Base-by-base conservation (phyloP, 1,139 yeast species). In the Kodamaea anthophila region DNA sequence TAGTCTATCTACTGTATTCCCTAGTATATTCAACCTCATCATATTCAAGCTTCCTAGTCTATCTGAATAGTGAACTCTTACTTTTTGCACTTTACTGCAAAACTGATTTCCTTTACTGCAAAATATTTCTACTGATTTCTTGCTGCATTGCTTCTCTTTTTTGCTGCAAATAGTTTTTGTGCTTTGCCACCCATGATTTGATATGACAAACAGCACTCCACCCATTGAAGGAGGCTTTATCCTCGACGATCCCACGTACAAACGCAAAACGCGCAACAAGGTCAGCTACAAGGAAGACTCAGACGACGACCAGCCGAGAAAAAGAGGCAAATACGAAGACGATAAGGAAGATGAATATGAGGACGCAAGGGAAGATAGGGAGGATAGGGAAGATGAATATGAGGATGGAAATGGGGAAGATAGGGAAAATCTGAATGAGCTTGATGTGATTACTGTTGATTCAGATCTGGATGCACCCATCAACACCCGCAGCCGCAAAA, bases 161-260 rank as follows among this genome's bases (percentile, higher is more conserved):
- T n/a, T n/a, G n/a, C n/a, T n/a, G n/a, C n/a, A n/a, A n/a, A n/a
- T n/a, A n/a, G n/a, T n/a, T n/a, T n/a, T n/a, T n/a, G n/a, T n/a
- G n/a, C n/a, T n/a, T n/a, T n/a, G n/a, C n/a, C n/a, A n/a, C n/a
- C n/a, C n/a, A n/a, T n/a, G n/a, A n/a, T n/a, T n/a, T n/a, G n/a
- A n/a, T n/a, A n/a, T n/a, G n/a, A n/a, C n/a, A n/a, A n/a, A n/a
- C n/a, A n/a, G n/a, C n/a, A n/a, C n/a, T n/a, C n/a, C n/a, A n/a
- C n/a, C n/a, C n/a, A n/a, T n/a, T 10, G 35, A 25, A 2, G 43
- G 36, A 8, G 74, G 74, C 9, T 68, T 68, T 40, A 44, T 69
- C 5, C 49, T 51, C 4, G 55, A 62, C 36, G 73, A 68, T 40
- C 57, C 61, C 31, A 32, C 23, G 23, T 29, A 34, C 32, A 31